Evolutionary conservation across 1,139 yeast genomes (phyloP), one percentile per base, ranked within the genome.

Genomic region (Protomyces macrosporus): DNA sequence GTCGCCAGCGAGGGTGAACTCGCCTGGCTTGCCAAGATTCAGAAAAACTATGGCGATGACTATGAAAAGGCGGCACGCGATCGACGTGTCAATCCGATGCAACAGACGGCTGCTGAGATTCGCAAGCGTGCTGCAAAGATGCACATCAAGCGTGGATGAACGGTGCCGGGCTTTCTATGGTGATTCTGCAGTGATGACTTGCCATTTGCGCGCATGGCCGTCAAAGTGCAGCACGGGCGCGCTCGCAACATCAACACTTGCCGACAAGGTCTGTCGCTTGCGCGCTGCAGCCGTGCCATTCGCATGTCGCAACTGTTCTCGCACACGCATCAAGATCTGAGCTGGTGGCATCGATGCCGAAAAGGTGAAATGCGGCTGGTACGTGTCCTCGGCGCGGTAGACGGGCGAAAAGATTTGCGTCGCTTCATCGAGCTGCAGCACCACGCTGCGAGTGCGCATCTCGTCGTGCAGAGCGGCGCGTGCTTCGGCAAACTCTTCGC

Each of bases 61-160:
- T 90, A 85, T 73, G 86, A 83, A 60, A 88, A 85, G 71, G 93
- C 95, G 98, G 87, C 85, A 73, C 87, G 96, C 88, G 98, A 93
- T 74, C 53, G 84, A 82, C 76, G 53, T 42, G 39, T 65, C 30
- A 65, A 65, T 53, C 61, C 63, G n/a, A 65, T 56, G 65, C 66
- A 65, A 40, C 56, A 64, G 51, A 65, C 66, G 4, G 65, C 66
- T 10, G 66, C 55, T 6, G 56, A 65, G 30, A 58, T 65, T 54
- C 55, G 45, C 55, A 60, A 65, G 56, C 40, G 62, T 37, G 62
- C 45, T 35, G 34, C 37, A 16, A 58, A 52, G 30, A 9, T 35
- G 55, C 6, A 10, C 7, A 5, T 42, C 32, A 42, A 42, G 42
- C 42, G 42, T 39, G 42, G n/a, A 12, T 39, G 42, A 39, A 39